Evolutionary conservation across 176 grass and related monocot species (phyloP), one percentile per base, ranked within the genome.

Genomic region (Triticum monococcum): DNA sequence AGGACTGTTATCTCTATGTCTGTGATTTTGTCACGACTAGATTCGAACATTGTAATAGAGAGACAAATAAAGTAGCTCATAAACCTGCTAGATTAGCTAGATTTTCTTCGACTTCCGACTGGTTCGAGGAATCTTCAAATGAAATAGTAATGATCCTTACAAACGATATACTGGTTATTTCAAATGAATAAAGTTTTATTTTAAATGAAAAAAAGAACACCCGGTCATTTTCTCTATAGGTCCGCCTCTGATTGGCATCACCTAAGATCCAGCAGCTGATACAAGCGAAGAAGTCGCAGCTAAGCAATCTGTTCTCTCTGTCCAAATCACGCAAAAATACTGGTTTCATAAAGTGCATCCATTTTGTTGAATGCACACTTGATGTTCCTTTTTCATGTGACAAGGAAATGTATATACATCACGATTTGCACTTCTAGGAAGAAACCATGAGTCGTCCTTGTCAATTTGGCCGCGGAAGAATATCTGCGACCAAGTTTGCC

Each of bases 311-410:
- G 5, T 78, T 83, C 18, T 56, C 8, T 26, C n/a, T 54, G 33
- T 86, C 14, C 16, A 86, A 63, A 82, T 82, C 79, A 54, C 8
- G 3, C 23, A 28, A 74, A 74, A 23, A 71, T 54, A 68, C 35
- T 59, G 16, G 73, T 6, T 78, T 77, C 17, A 40, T 59, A 46
- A 10, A 8, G 9, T 65, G 59, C 78, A 40, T 23, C 78, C 22
- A 81, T 35, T 38, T 80, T 65, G 59, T 82, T 78, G 72, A 64
- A 79, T 86, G 88, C 38, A 78, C 79, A 82, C 72, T 32, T 83
- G 72, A 25, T 63, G 36, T 14, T 90, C 23, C 56, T 64, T 83
- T 83, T 78, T 41, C 64, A 56, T n/a, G n/a, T 86, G 40, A 79
- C 72, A 56, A 24, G 60, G 72, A 82, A 82, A 4, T 1, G 9